phyloP scores from a whole-genome alignment of 306 rosid species.

The Trifolium subterraneum region DNA sequence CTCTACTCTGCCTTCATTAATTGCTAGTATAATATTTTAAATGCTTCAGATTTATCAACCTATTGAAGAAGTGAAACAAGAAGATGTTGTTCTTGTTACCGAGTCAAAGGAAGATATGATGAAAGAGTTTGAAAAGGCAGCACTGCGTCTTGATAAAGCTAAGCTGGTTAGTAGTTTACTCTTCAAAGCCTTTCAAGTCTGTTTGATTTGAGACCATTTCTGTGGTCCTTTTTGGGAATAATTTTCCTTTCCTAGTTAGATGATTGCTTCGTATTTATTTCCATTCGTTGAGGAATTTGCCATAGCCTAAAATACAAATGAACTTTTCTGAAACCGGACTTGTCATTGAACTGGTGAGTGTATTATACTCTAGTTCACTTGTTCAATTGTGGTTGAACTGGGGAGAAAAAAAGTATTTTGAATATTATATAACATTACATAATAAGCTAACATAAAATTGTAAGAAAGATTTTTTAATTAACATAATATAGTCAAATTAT shows the following conservation, averaged over 20 bases:
- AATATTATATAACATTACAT: neutral
- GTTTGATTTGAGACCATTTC: neutral
- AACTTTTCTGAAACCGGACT: neutral
- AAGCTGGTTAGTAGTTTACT: conserved; percentile 70
- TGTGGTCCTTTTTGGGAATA: conserved; percentile 1
- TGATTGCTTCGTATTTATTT: conserved; percentile 2
- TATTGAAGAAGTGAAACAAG: conserved; percentile 54
- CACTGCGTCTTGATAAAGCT: conserved; percentile 65
- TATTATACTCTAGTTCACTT: neutral
- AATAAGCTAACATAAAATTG: neutral
- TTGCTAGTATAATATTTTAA: conserved; percentile 24
- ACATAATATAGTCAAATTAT: neutral
- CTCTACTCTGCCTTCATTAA: conserved; percentile 20
- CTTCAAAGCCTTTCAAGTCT: conserved; percentile 36
- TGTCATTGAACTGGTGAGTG: neutral
- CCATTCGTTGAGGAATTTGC: conserved; percentile 12
- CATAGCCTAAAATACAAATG: conserved; percentile 1
- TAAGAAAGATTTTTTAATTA: neutral
- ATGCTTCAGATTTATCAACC: conserved; percentile 69
- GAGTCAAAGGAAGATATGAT: conserved; percentile 72
- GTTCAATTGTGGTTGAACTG: neutral
- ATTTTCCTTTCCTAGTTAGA: conserved; percentile 20
- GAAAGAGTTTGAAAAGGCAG: conserved; percentile 80
- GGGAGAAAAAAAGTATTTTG: neutral
- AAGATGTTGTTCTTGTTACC: conserved; percentile 57